Base-by-base conservation (phyloP, 2,329 filamentous ascomycete species). In the Pseudogymnoascus sp. region DNA sequence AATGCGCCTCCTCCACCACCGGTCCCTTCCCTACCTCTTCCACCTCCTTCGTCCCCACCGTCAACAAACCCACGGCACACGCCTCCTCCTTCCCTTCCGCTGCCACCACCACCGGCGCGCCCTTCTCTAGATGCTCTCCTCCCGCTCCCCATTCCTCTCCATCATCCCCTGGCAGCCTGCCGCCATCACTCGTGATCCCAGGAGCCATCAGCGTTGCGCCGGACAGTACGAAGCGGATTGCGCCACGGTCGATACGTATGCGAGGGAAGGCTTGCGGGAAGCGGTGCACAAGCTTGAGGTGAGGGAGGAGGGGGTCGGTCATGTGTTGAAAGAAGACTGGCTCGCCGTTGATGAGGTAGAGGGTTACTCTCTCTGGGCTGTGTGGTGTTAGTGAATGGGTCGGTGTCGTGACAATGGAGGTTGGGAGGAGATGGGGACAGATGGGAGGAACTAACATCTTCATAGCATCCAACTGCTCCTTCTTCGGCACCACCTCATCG, bases 151-250 rank as follows among this genome's bases (percentile, higher is more conserved):
- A 71, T 63, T 79, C 77, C 1, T 74, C 71, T 1, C 69, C 67
- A 36, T 73, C 70, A 7, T 69, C 68, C 63, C 39, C 74, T 67
- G 94, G 94, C 70, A 99, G 76, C 58, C 90, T 76, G 0, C 94
- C 94, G 0, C 94, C 94, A 0, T 86, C 77, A 19, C 86, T 91
- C 28, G 94, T 99, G 69, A 99, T 76, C 0, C 94, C 94, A 0
- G 94, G 94, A 1, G 92, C 93, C 94, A 99, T 99, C 66, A 99
- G 86, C 12, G 93, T 91, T 0, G 94, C 94, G 49, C 94, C 94
- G 0, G 87, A 90, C 1, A 99, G 84, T 25, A 99, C 93, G 77
- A 99, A 99, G 65, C 94, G 90, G 72, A 99, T 97, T 4, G 94
- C 94, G 65, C 94, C 94, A 59, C 94, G 86, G 76, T 99, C 94